These are phyloP conservation scores for Diaporthe australafricana DNA, from an alignment of 2,329 filamentous ascomycete species.

Conservation along the genomic window DNA sequence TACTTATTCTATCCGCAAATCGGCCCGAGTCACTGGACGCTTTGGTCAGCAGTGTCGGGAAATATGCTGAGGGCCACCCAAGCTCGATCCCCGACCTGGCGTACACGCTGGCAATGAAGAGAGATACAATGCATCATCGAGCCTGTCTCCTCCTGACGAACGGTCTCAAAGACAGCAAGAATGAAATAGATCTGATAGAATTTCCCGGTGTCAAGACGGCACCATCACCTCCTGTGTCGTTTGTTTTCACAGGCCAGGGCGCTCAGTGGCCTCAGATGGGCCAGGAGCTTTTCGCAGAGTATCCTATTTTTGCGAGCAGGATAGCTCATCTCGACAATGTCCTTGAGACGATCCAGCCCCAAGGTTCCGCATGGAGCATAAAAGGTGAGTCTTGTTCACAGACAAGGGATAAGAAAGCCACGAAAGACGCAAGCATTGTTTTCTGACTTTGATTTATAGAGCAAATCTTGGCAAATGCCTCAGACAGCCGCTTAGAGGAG, in stretches of 20 bases:
- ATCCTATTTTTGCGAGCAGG: neutral
- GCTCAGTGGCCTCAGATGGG: constrained; percentile 11
- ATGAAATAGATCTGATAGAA: neutral
- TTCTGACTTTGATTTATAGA: neutral
- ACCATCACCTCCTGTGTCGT: neutral
- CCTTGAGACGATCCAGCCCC: no score
- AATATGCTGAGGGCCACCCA: neutral
- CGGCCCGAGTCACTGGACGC: neutral
- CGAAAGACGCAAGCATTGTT: no score
- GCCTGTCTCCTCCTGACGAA: neutral
- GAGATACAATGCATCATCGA: neutral
- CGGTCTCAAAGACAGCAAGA: neutral
- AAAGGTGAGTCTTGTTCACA: no score
- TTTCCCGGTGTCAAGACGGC: no score
- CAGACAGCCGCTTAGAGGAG: constrained; percentile 37
- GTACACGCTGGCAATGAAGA: constrained; percentile 7
- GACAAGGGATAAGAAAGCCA: no score
- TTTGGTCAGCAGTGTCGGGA: neutral
- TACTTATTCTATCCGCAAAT: constrained; percentile 22
- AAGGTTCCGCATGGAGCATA: no score
- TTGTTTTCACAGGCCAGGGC: constrained; percentile 4
- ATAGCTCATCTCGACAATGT: constrained; percentile 40
- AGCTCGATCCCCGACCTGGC: constrained; percentile 1
- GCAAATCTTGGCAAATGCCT: no score
- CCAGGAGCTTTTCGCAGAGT: neutral